Conservation (phyloP, 108 stramenopile species). For the Fragilaria crotonensis region DNA sequence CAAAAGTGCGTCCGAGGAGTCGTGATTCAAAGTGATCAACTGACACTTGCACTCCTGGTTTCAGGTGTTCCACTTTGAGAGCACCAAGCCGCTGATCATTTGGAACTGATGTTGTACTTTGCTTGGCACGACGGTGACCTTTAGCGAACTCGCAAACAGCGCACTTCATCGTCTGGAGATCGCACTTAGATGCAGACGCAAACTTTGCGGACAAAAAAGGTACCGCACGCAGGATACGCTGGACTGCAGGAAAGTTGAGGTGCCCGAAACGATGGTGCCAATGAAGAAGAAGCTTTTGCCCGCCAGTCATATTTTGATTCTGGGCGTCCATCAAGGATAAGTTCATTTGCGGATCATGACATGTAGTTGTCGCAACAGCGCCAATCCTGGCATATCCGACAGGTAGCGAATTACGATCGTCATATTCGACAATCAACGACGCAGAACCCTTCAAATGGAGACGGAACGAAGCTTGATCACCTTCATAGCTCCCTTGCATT, state of each 20-base stretch:
- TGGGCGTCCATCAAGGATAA: neutral
- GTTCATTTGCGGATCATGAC: neutral
- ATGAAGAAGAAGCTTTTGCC: slow-evolving; percentile 36
- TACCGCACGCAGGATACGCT: neutral
- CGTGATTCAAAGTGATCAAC: slow-evolving; percentile 8
- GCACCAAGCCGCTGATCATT: too few relatives aligned
- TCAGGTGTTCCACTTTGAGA: neutral
- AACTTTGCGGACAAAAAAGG: neutral
- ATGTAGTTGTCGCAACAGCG: neutral
- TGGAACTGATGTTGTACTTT: neutral
- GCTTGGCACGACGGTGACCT: neutral
- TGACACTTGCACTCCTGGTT: neutral
- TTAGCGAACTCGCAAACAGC: slow-evolving; percentile 23
- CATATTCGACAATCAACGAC: too few relatives aligned
- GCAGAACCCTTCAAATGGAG: too few relatives aligned
- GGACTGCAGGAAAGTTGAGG: slow-evolving; percentile 1
- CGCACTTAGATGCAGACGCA: neutral
- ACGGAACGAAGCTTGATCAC: too few relatives aligned
- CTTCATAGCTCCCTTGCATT: too few relatives aligned
- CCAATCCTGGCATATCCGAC: neutral
- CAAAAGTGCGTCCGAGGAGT: slow-evolving; percentile 16
- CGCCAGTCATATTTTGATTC: slow-evolving; percentile 33
- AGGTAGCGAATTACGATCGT: neutral
- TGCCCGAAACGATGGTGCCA: slow-evolving; percentile 31
- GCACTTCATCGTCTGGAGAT: slow-evolving; percentile 2